A percentile compares a stretch with the other conserved stretches of the same genome.
These are phyloP conservation scores for Aspergillus avenaceus DNA, from an alignment of 495 filamentous ascomycete genomes.

Conservation along the genomic window DNA sequence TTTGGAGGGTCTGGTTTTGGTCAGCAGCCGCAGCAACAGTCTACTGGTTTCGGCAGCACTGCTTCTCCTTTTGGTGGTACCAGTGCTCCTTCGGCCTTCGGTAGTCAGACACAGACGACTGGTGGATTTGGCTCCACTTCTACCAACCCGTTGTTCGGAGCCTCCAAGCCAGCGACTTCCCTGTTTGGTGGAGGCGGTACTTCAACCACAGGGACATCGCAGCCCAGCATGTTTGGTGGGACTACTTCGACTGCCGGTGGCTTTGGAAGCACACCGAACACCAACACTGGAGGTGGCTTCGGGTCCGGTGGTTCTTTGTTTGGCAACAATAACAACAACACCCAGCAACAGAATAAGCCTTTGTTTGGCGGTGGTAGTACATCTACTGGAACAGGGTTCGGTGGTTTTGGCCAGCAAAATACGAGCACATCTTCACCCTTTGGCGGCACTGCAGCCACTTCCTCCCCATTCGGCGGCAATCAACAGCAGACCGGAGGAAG, in stretches of 20 bases:
- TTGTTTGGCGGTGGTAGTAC: conserved; percentile 24
- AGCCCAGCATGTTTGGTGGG: conserved; percentile 24
- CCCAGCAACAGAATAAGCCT: conserved; percentile 38
- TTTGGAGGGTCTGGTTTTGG: conserved; percentile 43
- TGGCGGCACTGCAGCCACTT: conserved; percentile 32
- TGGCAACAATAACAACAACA: conserved; percentile 30
- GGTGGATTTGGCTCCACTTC: conserved; percentile 54
- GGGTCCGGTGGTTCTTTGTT: conserved; percentile 44
- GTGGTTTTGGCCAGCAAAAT: conserved; percentile 40
- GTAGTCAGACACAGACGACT: conserved; percentile 50
- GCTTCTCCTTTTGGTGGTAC: conserved; percentile 54
- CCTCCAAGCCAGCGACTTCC: conserved; percentile 33
- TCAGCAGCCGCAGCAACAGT: conserved; percentile 23
- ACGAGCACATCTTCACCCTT: conserved; percentile 35
- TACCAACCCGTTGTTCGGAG: conserved; percentile 37
- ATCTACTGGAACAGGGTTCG: conserved; percentile 31
- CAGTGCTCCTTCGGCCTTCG: conserved; percentile 38
- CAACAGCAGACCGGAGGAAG: conserved; percentile 34
- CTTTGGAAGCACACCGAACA: conserved; percentile 24
- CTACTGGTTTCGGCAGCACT: conserved; percentile 48
- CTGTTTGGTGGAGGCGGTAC: conserved; percentile 34
- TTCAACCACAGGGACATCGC: conserved; percentile 20
- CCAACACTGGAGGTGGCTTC: conserved; percentile 18
- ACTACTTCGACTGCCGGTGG: conserved; percentile 24
- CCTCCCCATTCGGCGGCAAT: conserved; percentile 35